phyloP scores from a whole-genome alignment of 176 grass and related monocot genomes.

The Bothriochloa decipiens region DNA sequence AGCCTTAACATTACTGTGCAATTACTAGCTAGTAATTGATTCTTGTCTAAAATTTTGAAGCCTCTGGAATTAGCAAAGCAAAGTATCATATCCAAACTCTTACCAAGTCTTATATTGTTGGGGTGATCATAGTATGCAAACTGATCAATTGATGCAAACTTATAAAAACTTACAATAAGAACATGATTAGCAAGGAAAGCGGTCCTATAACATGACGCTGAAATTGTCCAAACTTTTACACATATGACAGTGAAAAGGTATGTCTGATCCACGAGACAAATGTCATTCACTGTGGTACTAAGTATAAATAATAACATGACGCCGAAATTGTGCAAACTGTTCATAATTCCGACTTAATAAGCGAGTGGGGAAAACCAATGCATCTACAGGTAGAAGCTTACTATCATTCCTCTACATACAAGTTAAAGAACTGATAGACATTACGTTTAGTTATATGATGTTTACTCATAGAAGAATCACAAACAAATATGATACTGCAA shows the following conservation, averaged over 20 bases:
- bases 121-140: neutral
- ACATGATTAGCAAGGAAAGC: neutral
- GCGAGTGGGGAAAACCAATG: neutral
- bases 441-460: neutral
- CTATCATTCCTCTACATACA: neutral
- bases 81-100: neutral
- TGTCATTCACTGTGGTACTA: neutral
- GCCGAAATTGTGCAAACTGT: neutral
- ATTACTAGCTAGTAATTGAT: neutral
- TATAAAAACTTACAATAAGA: neutral
- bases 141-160: neutral
- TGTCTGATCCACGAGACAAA: too few species aligned
- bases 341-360: neutral
- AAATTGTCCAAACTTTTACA: neutral
- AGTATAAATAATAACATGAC: neutral
- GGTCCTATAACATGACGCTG: neutral
- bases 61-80: neutral
- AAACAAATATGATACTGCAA: constrained; percentile 4
- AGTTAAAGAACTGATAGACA: neutral
- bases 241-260: too few species aligned
- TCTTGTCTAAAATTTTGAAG: neutral
- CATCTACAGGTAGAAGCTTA: neutral
- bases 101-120: neutral
- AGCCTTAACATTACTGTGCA: neutral
- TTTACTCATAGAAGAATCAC: constrained; percentile 13